A percentile compares a stretch with the other conserved stretches of the same genome.
These are phyloP conservation scores for Aspergillus brunneoviolaceus DNA, from an alignment of 2,329 filamentous ascomycete species.

Conservation along the genomic window DNA sequence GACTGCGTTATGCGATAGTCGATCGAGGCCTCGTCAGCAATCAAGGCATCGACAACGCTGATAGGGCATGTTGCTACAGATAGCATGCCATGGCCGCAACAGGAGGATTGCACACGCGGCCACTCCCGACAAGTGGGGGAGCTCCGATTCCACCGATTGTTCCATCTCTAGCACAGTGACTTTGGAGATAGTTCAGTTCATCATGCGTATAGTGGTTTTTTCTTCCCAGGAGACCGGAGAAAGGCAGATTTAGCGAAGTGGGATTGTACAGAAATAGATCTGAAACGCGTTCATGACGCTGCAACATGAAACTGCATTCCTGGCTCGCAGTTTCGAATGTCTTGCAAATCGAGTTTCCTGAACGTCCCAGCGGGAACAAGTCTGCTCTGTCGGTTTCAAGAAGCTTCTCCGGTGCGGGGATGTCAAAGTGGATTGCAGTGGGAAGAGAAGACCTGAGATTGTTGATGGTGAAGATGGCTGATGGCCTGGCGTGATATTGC, in stretches of 20 bases:
- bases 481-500: background rate
- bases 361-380: too few species aligned
- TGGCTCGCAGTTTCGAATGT: background rate
- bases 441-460: too few species aligned
- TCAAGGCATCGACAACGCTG: background rate
- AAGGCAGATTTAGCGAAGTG: too few species aligned
- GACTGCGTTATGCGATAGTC: background rate
- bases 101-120: background rate
- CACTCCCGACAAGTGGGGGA: background rate
- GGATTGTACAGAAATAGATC: background rate
- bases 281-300: background rate
- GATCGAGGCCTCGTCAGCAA: background rate
- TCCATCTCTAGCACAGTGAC: background rate
- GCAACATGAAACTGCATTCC: background rate
- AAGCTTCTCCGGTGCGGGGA: too few species aligned
- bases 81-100: background rate
- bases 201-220: background rate
- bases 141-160: background rate
- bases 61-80: background rate
- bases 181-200: too few species aligned
- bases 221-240: too few species aligned
- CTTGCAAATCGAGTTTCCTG: too few species aligned
- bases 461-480: too few species aligned
- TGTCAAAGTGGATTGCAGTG: too few species aligned
- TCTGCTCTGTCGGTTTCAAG: too few species aligned